Base-by-base conservation (phyloP, 2,329 filamentous ascomycete species). In the Penicillium sp. region DNA sequence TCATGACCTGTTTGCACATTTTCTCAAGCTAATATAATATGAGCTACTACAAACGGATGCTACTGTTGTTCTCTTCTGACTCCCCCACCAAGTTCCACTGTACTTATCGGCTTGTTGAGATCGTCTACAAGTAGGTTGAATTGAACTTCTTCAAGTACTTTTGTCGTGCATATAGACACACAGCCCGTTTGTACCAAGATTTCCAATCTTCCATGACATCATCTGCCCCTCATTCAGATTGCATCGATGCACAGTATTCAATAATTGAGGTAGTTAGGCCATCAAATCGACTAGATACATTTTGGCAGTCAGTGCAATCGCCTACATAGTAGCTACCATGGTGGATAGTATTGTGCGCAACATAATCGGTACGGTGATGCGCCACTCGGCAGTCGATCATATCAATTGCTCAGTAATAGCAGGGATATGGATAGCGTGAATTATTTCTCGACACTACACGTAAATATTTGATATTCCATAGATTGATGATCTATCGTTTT, bases 1-100 rank as follows among this genome's bases (percentile, higher is more conserved):
- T 46, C 16, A 59, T 26, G 44, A 55, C 19, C 23, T 36, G 26
- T 38, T 41, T 39, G 36, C 36, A 46, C 39, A 41, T 49, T 39
- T 29, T n/a, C n/a, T 39, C 34, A n/a, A 32, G 41, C 18, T 16
- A 18, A 30, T 18, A 13, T 30, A 29, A 11, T 29, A 4, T 30
- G 11, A 2, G 14, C 38, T 47, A 30, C 29, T 18, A 47, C 38
- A 8, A 30, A 30, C 8, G 7, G 8, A 10, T 34, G 10, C 26
- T 8, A 11, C 9, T 14, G 5, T 14, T 34, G 10, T 29, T 2
- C n/a, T 32, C 29, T 11, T 38, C 16, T 30, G 26, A 49, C 19
- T 29, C 11, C 6, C 6, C 16, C 29, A 27, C 46, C 27, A 40
- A n/a, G 26, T n/a, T 30, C 23, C 23, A 18, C 14, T 9, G 27